These are phyloP conservation scores for Amanita polypyramis DNA, from an alignment of 768 basidiomycete genomes.

Conservation along the genomic window DNA sequence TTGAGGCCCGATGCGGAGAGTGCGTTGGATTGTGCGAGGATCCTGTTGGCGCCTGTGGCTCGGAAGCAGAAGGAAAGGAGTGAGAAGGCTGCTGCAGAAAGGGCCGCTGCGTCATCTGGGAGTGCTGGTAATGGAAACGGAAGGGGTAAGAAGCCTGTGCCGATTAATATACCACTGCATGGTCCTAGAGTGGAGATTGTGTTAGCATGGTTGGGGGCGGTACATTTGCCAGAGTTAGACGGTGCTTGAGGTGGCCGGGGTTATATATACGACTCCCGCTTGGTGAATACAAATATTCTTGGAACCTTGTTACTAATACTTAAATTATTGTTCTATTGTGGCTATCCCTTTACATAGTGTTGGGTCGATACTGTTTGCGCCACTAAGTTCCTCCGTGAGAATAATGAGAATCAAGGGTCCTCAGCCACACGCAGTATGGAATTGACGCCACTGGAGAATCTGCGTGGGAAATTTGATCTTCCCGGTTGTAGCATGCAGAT, in stretches of 20 bases:
- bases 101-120: slow-evolving; percentile 20
- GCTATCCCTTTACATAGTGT: background rate
- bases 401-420: too few species aligned
- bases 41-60: slow-evolving; percentile 62
- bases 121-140: background rate
- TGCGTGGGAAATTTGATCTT: background rate
- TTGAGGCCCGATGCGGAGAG: slow-evolving; percentile 34
- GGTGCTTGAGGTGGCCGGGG: slow-evolving; percentile 4
- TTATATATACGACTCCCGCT: background rate
- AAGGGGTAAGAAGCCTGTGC: slow-evolving; percentile 45
- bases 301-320: background rate
- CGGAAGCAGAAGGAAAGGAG: slow-evolving; percentile 51
- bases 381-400: background rate
- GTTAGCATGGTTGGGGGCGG: slow-evolving; percentile 77
- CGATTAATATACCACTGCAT: slow-evolving; percentile 76
- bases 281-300: background rate
- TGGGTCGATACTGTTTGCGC: background rate
- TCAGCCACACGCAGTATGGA: too few species aligned
- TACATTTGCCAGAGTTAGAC: slow-evolving; percentile 70
- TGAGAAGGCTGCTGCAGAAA: slow-evolving; percentile 41
- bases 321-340: background rate
- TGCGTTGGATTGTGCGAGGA: slow-evolving; percentile 57
- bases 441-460: too few species aligned
- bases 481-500: too few species aligned
- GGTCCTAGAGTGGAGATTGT: slow-evolving; percentile 81